These are phyloP conservation scores for Priceomyces fermenticarens DNA, from an alignment of 805 yeast genomes.

Conservation along the genomic window DNA sequence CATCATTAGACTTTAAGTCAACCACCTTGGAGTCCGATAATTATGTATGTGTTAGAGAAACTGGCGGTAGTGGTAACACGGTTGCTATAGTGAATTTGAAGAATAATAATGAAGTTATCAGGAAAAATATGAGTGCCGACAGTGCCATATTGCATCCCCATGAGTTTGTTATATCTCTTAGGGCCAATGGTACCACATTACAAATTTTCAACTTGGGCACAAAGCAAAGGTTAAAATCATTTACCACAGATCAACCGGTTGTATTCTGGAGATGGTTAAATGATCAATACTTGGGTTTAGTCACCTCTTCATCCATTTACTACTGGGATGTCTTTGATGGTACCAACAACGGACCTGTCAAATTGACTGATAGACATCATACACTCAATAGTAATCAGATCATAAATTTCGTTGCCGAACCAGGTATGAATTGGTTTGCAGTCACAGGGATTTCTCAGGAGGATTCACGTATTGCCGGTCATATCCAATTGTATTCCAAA, in stretches of 20 bases:
- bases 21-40: conserved; percentile 93
- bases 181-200: conserved; percentile 95
- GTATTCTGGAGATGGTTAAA: conserved; percentile 94
- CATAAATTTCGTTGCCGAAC: conserved; percentile 83
- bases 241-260: conserved; percentile 82
- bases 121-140: conserved; percentile 96
- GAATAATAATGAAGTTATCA: conserved; percentile 73
- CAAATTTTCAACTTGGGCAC: conserved; percentile 89
- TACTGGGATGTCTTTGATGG: conserved; percentile 85
- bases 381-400: conserved; percentile 78
- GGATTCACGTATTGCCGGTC: conserved; percentile 92
- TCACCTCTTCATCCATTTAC: conserved; percentile 72
- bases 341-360: conserved; percentile 72
- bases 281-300: conserved; percentile 71
- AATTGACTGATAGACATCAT: conserved; percentile 80
- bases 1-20: conserved; percentile 85
- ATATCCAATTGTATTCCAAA: conserved; percentile 86
- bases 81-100: conserved; percentile 89
- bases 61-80: conserved; percentile 63
- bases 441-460: conserved; percentile 93
- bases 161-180: conserved; percentile 83
- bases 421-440: conserved; percentile 86
- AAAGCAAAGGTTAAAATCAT: conserved; percentile 86
- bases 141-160: conserved; percentile 94
- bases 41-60: conserved; percentile 79